Evolutionary conservation across 2,329 filamentous ascomycete species (phyloP).

Genomic region (Chaetomium olivaceum): DNA sequence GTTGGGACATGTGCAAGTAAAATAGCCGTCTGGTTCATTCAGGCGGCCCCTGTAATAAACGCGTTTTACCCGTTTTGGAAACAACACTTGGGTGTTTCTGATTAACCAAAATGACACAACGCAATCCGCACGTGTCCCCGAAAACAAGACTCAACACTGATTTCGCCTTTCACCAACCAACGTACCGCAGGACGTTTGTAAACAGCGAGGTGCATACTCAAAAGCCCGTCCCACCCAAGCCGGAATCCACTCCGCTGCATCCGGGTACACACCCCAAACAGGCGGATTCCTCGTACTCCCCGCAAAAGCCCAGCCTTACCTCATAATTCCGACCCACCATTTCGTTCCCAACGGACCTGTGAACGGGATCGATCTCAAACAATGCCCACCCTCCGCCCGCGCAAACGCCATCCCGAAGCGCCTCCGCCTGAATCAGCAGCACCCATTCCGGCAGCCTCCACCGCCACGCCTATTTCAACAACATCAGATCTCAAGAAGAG

Average conservation of each 20-base stretch:
- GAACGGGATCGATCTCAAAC: background rate
- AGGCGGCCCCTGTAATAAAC: background rate
- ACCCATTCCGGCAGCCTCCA: background rate
- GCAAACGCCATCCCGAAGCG: conserved; percentile 5
- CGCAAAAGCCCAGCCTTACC: background rate
- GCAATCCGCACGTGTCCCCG: too few relatives aligned
- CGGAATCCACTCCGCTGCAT: background rate
- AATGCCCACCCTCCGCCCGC: conserved; percentile 21
- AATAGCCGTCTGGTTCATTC: too few relatives aligned
- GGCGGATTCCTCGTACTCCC: background rate
- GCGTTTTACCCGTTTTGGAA: background rate
- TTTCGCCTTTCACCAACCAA: background rate
- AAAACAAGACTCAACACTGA: too few relatives aligned
- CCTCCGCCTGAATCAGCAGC: background rate
- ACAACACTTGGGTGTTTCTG: background rate
- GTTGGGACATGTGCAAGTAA: too few relatives aligned
- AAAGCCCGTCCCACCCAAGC: background rate
- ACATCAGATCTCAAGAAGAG: conserved; percentile 17
- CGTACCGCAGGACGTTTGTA: too few relatives aligned
- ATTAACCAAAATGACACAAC: background rate
- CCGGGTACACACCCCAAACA: background rate
- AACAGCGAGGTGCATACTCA: too few relatives aligned
- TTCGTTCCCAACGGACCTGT: background rate
- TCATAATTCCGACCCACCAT: background rate
- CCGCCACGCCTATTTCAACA: background rate